Evolutionary conservation across 331 rosid species (phyloP).

Genomic region (Telfairia occidentalis): DNA sequence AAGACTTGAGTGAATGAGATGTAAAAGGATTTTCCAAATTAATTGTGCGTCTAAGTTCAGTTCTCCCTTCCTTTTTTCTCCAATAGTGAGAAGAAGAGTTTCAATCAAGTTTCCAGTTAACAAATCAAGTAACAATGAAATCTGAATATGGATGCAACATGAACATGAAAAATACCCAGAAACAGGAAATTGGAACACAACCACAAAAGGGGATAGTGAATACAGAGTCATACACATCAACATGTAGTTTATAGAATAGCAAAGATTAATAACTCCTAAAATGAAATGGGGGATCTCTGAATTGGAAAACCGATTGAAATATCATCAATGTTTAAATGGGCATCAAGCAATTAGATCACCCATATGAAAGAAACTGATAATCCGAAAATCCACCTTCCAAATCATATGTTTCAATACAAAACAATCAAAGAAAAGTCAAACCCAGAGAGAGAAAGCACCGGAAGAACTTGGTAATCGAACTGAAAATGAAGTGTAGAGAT

Average conservation of each 20-base stretch:
- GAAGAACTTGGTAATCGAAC: constrained; percentile 63
- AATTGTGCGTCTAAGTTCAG: background rate
- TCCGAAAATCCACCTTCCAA: background rate
- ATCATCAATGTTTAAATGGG: background rate
- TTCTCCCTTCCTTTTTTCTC: background rate
- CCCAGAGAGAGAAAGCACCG: constrained; percentile 25
- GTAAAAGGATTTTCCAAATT: background rate
- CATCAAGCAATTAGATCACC: background rate
- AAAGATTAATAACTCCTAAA: background rate
- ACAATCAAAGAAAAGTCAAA: background rate
- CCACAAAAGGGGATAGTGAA: background rate
- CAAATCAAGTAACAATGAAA: background rate
- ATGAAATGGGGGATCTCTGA: background rate
- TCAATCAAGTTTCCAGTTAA: background rate
- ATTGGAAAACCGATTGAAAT: background rate
- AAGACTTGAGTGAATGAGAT: background rate
- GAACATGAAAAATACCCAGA: background rate
- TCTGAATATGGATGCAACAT: background rate
- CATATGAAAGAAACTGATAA: background rate
- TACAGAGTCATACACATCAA: too few species aligned
- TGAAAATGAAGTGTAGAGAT: constrained; percentile 57
- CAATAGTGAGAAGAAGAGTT: background rate
- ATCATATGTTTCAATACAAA: background rate
- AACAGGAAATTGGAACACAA: constrained; percentile 3
- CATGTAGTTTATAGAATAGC: background rate